Percentiles rank a stretch among this genome's conserved stretches.
Conservation (phyloP, 2,329 filamentous ascomycete genomes). For the Fusarium subglutinans region DNA sequence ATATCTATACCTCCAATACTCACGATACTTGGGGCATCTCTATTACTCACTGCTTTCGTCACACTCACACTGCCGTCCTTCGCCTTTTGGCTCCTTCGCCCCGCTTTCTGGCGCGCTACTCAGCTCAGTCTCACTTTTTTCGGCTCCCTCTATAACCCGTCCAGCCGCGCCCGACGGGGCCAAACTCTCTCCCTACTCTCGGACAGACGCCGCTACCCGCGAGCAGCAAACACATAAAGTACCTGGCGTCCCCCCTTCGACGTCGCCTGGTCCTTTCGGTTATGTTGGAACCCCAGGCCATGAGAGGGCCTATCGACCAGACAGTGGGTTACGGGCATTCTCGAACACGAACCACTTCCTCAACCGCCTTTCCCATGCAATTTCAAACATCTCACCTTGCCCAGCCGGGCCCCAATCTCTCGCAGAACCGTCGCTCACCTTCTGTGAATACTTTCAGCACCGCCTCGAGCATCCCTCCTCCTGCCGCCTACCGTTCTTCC, state of each 20-base stretch:
- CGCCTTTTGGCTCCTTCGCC: slow-evolving; percentile 20
- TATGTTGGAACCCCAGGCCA: slow-evolving; percentile 48
- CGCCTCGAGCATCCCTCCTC: slow-evolving; percentile 71
- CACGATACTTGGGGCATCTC: background rate
- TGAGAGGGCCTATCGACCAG: slow-evolving; percentile 48
- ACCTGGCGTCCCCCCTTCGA: slow-evolving; percentile 22
- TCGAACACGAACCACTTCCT: slow-evolving; percentile 65
- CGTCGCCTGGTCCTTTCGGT: slow-evolving; percentile 12
- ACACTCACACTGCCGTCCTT: slow-evolving; percentile 8
- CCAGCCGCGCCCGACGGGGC: slow-evolving; percentile 38
- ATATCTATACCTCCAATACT: slow-evolving; percentile 2
- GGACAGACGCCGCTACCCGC: slow-evolving; percentile 37
- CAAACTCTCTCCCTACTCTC: slow-evolving; percentile 36
- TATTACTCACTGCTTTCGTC: slow-evolving; percentile 10
- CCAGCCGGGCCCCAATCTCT: slow-evolving; percentile 45
- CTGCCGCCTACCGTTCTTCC: slow-evolving; percentile 65
- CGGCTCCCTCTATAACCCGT: slow-evolving; percentile 40
- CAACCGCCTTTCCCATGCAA: slow-evolving; percentile 59
- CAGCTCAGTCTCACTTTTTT: slow-evolving; percentile 43
- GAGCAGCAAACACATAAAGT: slow-evolving; percentile 38
- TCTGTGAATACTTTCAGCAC: slow-evolving; percentile 76
- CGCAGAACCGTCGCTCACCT: slow-evolving; percentile 66
- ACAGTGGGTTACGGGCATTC: slow-evolving; percentile 60
- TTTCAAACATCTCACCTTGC: slow-evolving; percentile 45
- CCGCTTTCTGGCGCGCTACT: slow-evolving; percentile 38